Evolutionary conservation across 257 asterid genomes (phyloP).

Genomic region (Striga asiatica): DNA sequence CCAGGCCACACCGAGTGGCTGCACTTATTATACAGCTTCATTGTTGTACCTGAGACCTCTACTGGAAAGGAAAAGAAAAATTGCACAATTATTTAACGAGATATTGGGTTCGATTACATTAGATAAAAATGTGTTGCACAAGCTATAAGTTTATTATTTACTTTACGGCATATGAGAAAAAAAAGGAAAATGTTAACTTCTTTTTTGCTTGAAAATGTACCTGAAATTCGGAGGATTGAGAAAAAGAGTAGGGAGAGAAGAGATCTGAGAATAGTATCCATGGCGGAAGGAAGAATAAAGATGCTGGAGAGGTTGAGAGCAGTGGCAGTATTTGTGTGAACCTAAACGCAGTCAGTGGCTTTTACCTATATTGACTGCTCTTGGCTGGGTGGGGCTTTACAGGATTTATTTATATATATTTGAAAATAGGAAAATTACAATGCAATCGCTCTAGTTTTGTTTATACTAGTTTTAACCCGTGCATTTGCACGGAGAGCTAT

Average conservation of each 20-base stretch:
- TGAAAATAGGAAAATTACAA: no score
- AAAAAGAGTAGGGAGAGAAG: conserved; percentile 27
- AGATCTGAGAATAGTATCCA: conserved; percentile 28
- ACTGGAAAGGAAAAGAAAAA: not conserved
- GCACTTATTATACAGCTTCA: conserved; percentile 70
- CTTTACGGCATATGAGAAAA: no score
- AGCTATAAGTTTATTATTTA: no score
- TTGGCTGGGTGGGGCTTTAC: no score
- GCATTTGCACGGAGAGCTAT: no score
- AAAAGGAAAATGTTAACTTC: no score
- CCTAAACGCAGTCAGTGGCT: no score
- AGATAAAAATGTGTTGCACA: no score
- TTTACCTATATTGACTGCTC: no score
- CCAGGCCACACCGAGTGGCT: conserved; percentile 80
- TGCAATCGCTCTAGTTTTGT: no score
- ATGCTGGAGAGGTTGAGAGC: not conserved
- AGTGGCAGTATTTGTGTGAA: not conserved
- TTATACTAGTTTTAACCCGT: no score
- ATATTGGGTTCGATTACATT: not conserved
- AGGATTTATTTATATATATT: no score
- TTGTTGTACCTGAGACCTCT: conserved; percentile 43
- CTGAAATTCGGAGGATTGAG: conserved; percentile 34
- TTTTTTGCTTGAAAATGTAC: conserved; percentile 10
- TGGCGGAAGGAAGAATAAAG: conserved; percentile 7
- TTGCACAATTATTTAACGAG: not conserved